Evolutionary conservation across 2,329 filamentous ascomycete species (phyloP).

Genomic region (Claviceps cyperi): DNA sequence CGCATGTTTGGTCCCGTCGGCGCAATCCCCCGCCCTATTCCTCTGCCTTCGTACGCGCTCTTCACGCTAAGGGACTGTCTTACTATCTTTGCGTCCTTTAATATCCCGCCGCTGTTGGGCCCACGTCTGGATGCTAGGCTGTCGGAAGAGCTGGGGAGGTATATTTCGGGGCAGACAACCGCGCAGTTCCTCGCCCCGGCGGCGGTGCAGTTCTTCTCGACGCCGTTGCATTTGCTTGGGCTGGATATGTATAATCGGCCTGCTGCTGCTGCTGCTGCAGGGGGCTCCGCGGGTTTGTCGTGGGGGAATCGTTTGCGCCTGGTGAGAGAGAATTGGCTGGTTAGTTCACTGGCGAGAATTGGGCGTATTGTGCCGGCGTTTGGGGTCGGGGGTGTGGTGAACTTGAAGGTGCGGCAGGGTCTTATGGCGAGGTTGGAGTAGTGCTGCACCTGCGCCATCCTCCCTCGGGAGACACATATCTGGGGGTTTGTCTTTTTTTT

Average conservation of each 20-base stretch:
- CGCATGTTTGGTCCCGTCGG: constrained; percentile 59
- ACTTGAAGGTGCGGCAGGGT: constrained; percentile 51
- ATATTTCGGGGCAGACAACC: constrained; percentile 39
- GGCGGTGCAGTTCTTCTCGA: constrained; percentile 62
- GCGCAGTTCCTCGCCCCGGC: constrained; percentile 76
- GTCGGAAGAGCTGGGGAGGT: constrained; percentile 29
- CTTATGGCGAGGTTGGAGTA: constrained; percentile 49
- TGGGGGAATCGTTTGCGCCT: constrained; percentile 48
- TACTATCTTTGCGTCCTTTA: constrained; percentile 87
- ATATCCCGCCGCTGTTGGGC: constrained; percentile 66
- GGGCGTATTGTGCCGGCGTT: constrained; percentile 80
- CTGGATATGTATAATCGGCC: constrained; percentile 73
- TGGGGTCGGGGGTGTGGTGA: constrained; percentile 77
- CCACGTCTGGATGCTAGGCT: constrained; percentile 47
- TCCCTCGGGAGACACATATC: neutral
- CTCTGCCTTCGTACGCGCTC: constrained; percentile 56
- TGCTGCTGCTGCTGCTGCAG: constrained; percentile 6
- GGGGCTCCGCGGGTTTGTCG: constrained; percentile 11
- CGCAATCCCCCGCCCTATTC: constrained; percentile 40
- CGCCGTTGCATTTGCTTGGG: constrained; percentile 72
- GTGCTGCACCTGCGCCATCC: neutral
- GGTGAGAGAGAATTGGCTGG: constrained; percentile 61
- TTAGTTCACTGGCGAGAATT: constrained; percentile 61
- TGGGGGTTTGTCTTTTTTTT: neutral
- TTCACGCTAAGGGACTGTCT: constrained; percentile 75